Evolutionary conservation across 129 eudicot species (phyloP).

Genomic region (Centella asiatica): DNA sequence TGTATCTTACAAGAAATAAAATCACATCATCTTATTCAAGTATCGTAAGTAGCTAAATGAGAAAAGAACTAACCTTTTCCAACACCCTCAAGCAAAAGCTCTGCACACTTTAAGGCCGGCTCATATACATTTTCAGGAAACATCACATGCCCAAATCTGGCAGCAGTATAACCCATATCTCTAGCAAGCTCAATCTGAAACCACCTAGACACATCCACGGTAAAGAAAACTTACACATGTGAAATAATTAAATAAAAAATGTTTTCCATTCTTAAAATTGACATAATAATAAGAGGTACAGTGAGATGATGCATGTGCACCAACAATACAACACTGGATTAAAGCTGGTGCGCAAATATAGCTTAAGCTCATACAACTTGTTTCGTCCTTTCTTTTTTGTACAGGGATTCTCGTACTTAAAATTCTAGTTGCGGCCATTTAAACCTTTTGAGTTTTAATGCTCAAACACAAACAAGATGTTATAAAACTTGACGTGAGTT

Average conservation of each 20-base stretch:
- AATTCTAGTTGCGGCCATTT: too few species aligned
- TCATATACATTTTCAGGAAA: conserved; percentile 97
- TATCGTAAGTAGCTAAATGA: not conserved
- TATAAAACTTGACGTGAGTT: too few species aligned
- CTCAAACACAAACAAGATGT: too few species aligned
- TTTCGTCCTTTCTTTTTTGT: too few species aligned
- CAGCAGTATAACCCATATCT: conserved; percentile 93
- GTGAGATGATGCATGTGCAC: not conserved
- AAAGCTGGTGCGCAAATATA: not conserved
- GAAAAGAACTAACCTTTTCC: conserved; percentile 62
- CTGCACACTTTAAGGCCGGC: conserved; percentile 87
- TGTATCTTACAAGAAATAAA: not conserved
- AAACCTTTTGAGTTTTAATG: too few species aligned
- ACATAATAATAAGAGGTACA: not conserved
- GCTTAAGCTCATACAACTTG: too few species aligned
- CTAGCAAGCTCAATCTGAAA: conserved; percentile 95
- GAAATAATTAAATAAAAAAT: conserved; percentile 6
- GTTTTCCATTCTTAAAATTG: not conserved
- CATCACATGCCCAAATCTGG: conserved; percentile 98
- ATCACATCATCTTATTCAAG: not conserved
- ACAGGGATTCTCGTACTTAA: too few species aligned
- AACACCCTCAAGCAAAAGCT: conserved; percentile 86
- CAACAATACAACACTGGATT: not conserved
- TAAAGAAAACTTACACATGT: conserved; percentile 25
- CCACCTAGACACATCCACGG: conserved; percentile 59